Conservation (phyloP, 108 stramenopile species). For the Nitzschia putrida region DNA sequence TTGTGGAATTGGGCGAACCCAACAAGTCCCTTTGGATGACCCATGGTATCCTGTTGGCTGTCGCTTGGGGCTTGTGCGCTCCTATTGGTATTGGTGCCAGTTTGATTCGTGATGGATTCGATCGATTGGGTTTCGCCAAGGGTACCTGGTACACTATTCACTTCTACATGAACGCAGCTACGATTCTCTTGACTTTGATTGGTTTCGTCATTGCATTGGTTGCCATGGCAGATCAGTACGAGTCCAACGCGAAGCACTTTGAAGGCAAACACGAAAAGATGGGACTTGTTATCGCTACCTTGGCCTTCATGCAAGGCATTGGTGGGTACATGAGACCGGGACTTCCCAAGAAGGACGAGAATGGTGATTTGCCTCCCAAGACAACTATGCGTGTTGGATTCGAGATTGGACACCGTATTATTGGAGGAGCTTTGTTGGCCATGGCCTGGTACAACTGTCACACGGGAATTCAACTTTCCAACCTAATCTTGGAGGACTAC, state of each 20-base stretch:
- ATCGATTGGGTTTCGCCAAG: constrained; percentile 8
- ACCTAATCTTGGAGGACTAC: constrained; percentile 15
- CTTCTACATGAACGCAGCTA: constrained; percentile 23
- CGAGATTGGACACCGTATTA: constrained; percentile 32
- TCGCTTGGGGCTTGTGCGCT: constrained; percentile 63
- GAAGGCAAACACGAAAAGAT: constrained; percentile 28
- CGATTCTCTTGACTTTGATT: constrained; percentile 29
- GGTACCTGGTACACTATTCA: constrained; percentile 43
- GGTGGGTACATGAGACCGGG: constrained; percentile 39
- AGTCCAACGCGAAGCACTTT: constrained; percentile 21
- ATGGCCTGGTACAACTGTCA: constrained; percentile 38
- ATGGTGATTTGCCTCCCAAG: too few species aligned
- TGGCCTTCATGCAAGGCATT: constrained; percentile 37
- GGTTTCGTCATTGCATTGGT: constrained; percentile 42
- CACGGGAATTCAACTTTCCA: constrained; percentile 22
- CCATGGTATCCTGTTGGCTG: constrained; percentile 56
- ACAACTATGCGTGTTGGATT: constrained; percentile 17
- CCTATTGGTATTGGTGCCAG: constrained; percentile 58
- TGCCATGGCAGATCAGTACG: constrained; percentile 19
- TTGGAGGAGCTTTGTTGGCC: constrained; percentile 29
- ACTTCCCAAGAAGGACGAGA: constrained; percentile 1
- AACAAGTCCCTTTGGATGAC: constrained; percentile 41
- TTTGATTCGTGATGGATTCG: constrained; percentile 32
- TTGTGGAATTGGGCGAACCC: neutral
- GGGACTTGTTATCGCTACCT: constrained; percentile 35